Evolutionary conservation across 768 basidiomycete genomes (phyloP).

Genomic region (Flagelloscypha sp.): DNA sequence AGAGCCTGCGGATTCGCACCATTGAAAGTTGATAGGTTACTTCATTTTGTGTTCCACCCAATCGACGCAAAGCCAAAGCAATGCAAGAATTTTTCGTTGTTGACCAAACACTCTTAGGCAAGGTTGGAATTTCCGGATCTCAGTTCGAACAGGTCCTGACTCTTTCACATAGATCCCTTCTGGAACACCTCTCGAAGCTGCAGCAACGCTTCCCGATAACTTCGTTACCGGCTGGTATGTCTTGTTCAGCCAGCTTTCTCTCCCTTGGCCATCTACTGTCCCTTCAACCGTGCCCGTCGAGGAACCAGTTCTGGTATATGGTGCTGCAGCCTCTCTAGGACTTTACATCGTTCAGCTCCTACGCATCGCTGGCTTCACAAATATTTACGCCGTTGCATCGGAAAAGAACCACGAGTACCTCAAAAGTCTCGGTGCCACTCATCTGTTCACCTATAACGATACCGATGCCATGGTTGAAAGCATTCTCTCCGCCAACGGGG

Average conservation of each 20-base stretch:
- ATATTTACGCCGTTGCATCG: slow-evolving; percentile 35
- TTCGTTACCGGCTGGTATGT: slow-evolving; percentile 34
- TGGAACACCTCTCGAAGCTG: slow-evolving; percentile 26
- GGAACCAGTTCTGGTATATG: slow-evolving; percentile 35
- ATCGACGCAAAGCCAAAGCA: slow-evolving; percentile 24
- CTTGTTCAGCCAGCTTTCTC: slow-evolving; percentile 27
- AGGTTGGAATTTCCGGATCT: slow-evolving; percentile 19
- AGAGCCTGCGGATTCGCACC: not conserved
- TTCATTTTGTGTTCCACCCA: slow-evolving; percentile 19
- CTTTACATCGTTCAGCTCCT: slow-evolving; percentile 32
- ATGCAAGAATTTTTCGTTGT: slow-evolving; percentile 30
- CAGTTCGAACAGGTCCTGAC: not conserved
- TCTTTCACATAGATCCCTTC: slow-evolving; percentile 30
- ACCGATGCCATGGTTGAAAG: slow-evolving; percentile 27
- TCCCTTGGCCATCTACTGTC: slow-evolving; percentile 26
- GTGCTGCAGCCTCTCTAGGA: slow-evolving; percentile 33
- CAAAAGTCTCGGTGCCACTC: slow-evolving; percentile 30
- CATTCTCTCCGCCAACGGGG: slow-evolving; percentile 24
- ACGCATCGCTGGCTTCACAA: slow-evolving; percentile 32
- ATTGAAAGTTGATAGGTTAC: slow-evolving; percentile 17
- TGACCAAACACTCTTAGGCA: slow-evolving; percentile 22
- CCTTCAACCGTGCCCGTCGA: slow-evolving; percentile 19
- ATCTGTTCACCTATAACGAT: slow-evolving; percentile 33
- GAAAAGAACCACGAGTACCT: slow-evolving; percentile 29
- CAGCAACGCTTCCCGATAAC: slow-evolving; percentile 33